Conservation (phyloP, 2,329 filamentous ascomycete genomes). For the Zasmidium cellare region DNA sequence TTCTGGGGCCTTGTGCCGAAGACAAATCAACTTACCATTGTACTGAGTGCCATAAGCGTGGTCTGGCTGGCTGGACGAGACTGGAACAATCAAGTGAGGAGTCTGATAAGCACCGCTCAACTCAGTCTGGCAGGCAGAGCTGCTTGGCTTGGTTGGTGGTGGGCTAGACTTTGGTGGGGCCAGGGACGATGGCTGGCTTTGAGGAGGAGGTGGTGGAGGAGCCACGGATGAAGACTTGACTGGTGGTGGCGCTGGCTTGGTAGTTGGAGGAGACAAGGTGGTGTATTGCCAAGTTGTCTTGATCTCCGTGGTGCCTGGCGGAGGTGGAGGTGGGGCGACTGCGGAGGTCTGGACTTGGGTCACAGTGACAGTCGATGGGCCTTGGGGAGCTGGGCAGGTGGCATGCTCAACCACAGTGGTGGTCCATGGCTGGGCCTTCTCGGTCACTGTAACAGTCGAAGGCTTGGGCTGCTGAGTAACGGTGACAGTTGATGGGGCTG, state of each 20-base stretch:
- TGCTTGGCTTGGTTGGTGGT: neutral
- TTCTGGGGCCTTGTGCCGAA: no score
- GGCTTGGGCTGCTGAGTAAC: neutral
- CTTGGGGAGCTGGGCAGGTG: neutral
- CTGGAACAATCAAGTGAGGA: slow-evolving; percentile 63
- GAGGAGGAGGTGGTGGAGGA: neutral
- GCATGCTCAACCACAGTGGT: neutral
- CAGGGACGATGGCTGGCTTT: no score
- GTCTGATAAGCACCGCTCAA: slow-evolving; percentile 41
- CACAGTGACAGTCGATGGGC: no score
- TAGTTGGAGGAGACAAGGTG: neutral
- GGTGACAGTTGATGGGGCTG: no score
- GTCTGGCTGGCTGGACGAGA: slow-evolving; percentile 56
- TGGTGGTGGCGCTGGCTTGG: slow-evolving; percentile 1
- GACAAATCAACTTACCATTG: slow-evolving; percentile 43
- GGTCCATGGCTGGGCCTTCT: neutral
- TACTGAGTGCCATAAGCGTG: slow-evolving; percentile 55
- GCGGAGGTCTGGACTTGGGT: neutral
- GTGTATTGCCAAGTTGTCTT: neutral
- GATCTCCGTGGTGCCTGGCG: neutral
- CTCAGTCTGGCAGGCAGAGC: slow-evolving; percentile 26
- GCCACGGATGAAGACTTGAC: neutral
- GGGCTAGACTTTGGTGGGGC: no score
- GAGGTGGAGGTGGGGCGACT: neutral
- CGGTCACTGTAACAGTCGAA: neutral